Percentiles rank a stretch among this genome's conserved stretches.
phyloP scores from a whole-genome alignment of 768 basidiomycete genomes.

The Macrolepiota fuliginosa region DNA sequence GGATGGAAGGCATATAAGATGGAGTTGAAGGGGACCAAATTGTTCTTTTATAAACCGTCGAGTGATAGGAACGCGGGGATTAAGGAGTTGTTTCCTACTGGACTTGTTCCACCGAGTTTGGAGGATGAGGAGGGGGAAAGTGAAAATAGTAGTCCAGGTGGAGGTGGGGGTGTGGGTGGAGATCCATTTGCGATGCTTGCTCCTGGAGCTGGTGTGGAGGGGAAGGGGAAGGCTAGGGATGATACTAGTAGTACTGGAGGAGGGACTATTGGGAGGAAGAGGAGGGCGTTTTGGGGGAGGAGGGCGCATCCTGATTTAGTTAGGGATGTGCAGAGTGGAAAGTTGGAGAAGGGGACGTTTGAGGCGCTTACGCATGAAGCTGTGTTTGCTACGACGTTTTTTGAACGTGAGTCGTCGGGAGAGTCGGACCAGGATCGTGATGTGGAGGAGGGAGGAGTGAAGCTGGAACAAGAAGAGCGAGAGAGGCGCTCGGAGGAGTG shows the following conservation, averaged over 20 bases:
- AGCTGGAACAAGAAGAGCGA: conserved; percentile 10
- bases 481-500: conserved; percentile 35
- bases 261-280: conserved; percentile 42
- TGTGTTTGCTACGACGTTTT: conserved; percentile 74
- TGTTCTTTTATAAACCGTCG: conserved; percentile 86
- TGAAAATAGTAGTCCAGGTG: conserved; percentile 20
- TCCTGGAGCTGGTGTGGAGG: conserved; percentile 14
- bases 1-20: conserved; percentile 88
- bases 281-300: conserved; percentile 76
- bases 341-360: conserved; percentile 63
- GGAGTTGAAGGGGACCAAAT: conserved; percentile 79
- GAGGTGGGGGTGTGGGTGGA: conserved; percentile 15
- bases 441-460: conserved; percentile 11
- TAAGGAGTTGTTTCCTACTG: conserved; percentile 73
- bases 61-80: conserved; percentile 61
- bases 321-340: conserved; percentile 31
- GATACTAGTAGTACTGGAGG: conserved; percentile 9
- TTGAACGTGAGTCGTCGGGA: conserved; percentile 16
- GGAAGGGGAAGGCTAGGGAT: conserved; percentile 29
- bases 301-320: conserved; percentile 70
- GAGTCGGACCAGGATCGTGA: background rate
- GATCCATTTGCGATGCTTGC: conserved; percentile 17
- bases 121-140: conserved; percentile 43
- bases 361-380: conserved; percentile 83
- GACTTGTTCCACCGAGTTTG: conserved; percentile 50